Base-by-base conservation (phyloP, 176 grass and related monocot genomes). In the Dendrocalamus sinicus region DNA sequence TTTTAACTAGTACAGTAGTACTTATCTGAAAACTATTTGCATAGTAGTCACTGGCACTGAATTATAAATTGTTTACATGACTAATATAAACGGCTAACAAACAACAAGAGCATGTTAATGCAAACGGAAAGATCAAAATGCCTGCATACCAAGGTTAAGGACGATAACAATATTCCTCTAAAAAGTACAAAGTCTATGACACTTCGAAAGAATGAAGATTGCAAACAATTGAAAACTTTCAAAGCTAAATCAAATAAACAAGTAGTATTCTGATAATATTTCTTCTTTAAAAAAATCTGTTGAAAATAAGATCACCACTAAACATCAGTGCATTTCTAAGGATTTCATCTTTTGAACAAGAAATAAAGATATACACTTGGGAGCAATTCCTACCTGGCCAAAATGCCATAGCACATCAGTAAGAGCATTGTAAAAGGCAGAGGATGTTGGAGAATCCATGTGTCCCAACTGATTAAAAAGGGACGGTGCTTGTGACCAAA, bases 331-430 rank as follows among this genome's bases (percentile, higher is more conserved):
- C 61, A 76, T 35, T 76, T 37, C 8, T n/a, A 74, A 62, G 46
- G 66, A 81, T 74, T 57, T 60, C 60, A 69, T 51, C 4, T 37
- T 61, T 85, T 50, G 20, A 81, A 61, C 51, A 70, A 81, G 72
- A 28, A 13, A 83, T 30, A 66, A 22, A 67, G 17, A 86, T 46
- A 53, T 69, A 75, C 44, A 68, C 23, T 32, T 14, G 15, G 44
- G 45, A 89, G 53, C 16, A 73, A 78, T 75, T 80, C 69, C 77
- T 89, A 99, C 96, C 96, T 99, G 96, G 52, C 96, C 96, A 91
- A 99, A 96, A 94, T 99, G 96, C 96, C 96, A 99, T 71, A 99
- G 83, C 86, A 99, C 90, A 86, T 99, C 96, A 76, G 93, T 99
- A n/a, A 99, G 88, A 62, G 96, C 96, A 85, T 99, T 99, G 67